Conservation (phyloP, 495 filamentous ascomycete genomes). For the Penicillium egyptiacum region DNA sequence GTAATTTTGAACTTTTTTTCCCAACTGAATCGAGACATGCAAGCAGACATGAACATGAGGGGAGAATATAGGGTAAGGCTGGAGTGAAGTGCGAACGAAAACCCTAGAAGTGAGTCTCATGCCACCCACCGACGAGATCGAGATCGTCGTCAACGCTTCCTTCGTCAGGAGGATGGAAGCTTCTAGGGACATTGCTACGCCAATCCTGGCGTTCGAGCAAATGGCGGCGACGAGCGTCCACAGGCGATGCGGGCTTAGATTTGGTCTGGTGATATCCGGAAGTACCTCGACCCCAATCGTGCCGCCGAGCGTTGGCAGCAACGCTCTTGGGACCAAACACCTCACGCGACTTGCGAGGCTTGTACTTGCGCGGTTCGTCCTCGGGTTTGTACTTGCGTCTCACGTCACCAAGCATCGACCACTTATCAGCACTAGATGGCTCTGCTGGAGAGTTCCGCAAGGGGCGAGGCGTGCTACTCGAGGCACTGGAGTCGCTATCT, state of each 20-base stretch:
- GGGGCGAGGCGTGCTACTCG: conserved; percentile 46
- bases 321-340: conserved; percentile 43
- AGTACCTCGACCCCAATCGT: conserved; percentile 55
- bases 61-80: conserved; percentile 9
- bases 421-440: conserved; percentile 71
- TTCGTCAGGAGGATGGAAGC: conserved; percentile 38
- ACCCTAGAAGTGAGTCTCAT: conserved; percentile 56
- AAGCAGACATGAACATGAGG: conserved; percentile 19
- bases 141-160: conserved; percentile 68
- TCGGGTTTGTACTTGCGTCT: conserved; percentile 53
- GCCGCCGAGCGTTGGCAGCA: conserved; percentile 45
- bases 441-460: conserved; percentile 55
- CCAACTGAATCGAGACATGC: conserved; percentile 29
- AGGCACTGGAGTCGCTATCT: conserved; percentile 45
- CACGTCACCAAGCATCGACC: conserved; percentile 79
- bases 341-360: conserved; percentile 53
- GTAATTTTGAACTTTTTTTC: conserved; percentile 31
- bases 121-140: conserved; percentile 90
- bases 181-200: conserved; percentile 53
- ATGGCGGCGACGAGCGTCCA: conserved; percentile 40
- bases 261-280: conserved; percentile 53
- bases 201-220: conserved; percentile 58
- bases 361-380: conserved; percentile 63
- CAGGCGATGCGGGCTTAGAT: conserved; percentile 50
- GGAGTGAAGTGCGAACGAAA: conserved; percentile 11